phyloP scores from a whole-genome alignment of 140 eudicot genomes.

The Oenanthe javanica region DNA sequence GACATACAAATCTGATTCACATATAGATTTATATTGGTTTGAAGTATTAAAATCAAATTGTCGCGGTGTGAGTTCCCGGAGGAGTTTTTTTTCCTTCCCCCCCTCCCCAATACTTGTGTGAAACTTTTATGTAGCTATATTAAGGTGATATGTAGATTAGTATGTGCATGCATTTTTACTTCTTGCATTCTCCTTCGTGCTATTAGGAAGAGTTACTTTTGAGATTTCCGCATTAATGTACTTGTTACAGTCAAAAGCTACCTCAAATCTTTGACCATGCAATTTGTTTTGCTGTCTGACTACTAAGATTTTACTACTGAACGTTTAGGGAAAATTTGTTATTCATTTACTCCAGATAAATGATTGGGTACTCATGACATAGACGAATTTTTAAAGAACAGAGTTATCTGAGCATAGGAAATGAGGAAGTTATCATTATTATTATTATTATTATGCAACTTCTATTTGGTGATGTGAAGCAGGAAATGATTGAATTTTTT shows the following conservation, averaged over 20 bases:
- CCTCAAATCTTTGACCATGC: neutral
- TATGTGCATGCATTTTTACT: neutral
- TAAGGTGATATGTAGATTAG: neutral
- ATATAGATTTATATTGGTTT: neutral
- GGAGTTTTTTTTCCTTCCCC: too few relatives aligned
- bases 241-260: neutral
- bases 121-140: neutral
- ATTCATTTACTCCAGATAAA: neutral
- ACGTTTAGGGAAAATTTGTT: neutral
- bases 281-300: neutral
- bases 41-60: neutral
- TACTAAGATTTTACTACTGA: neutral
- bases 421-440: neutral
- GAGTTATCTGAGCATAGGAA: neutral
- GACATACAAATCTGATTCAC: neutral
- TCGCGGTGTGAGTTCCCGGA: too few relatives aligned
- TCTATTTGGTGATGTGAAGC: neutral
- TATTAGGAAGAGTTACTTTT: neutral
- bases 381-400: neutral
- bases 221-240: neutral
- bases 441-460: neutral
- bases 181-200: neutral
- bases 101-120: neutral
- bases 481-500: too few relatives aligned
- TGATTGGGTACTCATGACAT: neutral